These are phyloP conservation scores for Colletotrichum eleusines DNA, from an alignment of 2,329 filamentous ascomycete genomes.

Conservation along the genomic window DNA sequence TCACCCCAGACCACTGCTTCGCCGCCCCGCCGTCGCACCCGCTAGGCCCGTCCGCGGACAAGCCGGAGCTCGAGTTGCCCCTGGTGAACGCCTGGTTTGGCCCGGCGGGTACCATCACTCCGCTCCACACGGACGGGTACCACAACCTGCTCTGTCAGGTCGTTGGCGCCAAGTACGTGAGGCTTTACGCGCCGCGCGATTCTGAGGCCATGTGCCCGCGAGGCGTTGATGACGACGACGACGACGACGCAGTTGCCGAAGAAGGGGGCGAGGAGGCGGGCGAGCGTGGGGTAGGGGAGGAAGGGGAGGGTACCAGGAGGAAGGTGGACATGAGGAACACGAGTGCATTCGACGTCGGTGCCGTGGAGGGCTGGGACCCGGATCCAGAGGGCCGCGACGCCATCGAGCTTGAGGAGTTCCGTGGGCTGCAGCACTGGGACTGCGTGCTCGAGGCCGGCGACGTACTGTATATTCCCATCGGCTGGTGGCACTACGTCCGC, in stretches of 20 bases:
- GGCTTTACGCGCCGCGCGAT: slow-evolving; percentile 80
- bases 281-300: slow-evolving; percentile 49
- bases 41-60: slow-evolving; percentile 13
- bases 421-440: slow-evolving; percentile 76
- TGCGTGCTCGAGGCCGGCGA: slow-evolving; percentile 85
- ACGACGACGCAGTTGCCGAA: slow-evolving; percentile 72
- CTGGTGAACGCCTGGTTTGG: slow-evolving; percentile 91
- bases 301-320: too few species aligned
- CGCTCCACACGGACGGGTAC: slow-evolving; percentile 93
- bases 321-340: slow-evolving; percentile 94
- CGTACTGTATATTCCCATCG: slow-evolving; percentile 87
- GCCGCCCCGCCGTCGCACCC: slow-evolving; percentile 72
- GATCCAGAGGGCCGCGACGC: slow-evolving; percentile 48
- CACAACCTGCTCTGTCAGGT: slow-evolving; percentile 93
- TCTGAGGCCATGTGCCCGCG: slow-evolving; percentile 71
- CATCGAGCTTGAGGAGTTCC: slow-evolving; percentile 62
- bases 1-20: slow-evolving; percentile 87
- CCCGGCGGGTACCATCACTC: slow-evolving; percentile 87
- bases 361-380: slow-evolving; percentile 72
- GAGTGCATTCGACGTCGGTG: slow-evolving; percentile 80
- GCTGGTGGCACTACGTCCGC: slow-evolving; percentile 98
- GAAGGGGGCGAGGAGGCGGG: slow-evolving; percentile 79
- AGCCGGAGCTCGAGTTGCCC: slow-evolving; percentile 37
- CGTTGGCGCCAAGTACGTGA: slow-evolving; percentile 91
- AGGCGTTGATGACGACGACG: slow-evolving; percentile 78